Evolutionary conservation across 2,329 filamentous ascomycete species (phyloP), one percentile per base, ranked within the genome.

Genomic region (Fusarium tanahbumbuense): DNA sequence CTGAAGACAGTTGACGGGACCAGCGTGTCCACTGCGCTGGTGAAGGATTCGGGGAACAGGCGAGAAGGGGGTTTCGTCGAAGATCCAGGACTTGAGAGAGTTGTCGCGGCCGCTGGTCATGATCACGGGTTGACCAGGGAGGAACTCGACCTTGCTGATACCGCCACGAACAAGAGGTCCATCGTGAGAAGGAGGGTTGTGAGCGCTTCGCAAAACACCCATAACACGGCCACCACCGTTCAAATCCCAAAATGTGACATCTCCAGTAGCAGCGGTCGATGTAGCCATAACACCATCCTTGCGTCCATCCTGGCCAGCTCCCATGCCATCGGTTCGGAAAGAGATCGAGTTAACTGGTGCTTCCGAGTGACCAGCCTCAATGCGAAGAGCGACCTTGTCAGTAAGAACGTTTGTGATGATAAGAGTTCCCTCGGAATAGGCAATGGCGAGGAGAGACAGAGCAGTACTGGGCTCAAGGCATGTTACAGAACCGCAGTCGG

Each of bases 231-330:
- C 94, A 18, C 94, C 94, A 40, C 92, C 87, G 77, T 98, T 98
- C 60, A 99, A 85, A 78, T 99, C 96, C 96, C 96, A 99, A 70
- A 99, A 91, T 0, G 93, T 97, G 46, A 99, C 88, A 79, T 99
- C 96, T 34, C 96, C 95, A 66, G 88, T 94, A 6, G 88, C 85
- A 27, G 85, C 84, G 23, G 93, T 94, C 11, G 93, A 90, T 1
- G 96, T 98, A 10, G 95, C 95, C 94, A 99, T 97, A 57, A 98
- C 93, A 56, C 96, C 96, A 37, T 94, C 88, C 73, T 91, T 90
- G 57, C 90, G 89, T 1, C 95, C 94, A 79, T 98, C 93, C 34
- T 93, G 89, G 10, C 94, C 95, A 18, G 96, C 94, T 27, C 96
- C 96, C 56, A 93, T 83, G 9, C 93, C 93, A 76, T 99, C 96